A percentile compares a stretch with the other conserved stretches of the same genome.
Evolutionary conservation across 2,329 filamentous ascomycete genomes (phyloP).

Genomic region (Botrytis deweyae): DNA sequence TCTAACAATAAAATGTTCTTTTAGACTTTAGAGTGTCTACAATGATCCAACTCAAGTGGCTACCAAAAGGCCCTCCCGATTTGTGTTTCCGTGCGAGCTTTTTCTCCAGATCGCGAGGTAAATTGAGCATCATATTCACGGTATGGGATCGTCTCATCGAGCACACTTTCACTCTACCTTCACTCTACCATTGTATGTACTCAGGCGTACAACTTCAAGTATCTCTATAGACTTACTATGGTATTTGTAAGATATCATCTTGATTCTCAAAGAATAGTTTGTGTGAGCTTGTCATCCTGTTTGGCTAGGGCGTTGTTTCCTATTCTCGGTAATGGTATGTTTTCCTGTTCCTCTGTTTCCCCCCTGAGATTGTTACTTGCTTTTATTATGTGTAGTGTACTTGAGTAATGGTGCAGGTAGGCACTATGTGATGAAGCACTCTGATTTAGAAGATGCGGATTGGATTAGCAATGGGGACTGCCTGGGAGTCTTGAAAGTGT

Average conservation of each 20-base stretch:
- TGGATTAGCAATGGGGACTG: too few species aligned
- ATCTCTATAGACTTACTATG: background rate
- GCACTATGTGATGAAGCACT: background rate
- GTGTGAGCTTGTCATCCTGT: background rate
- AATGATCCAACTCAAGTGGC: background rate
- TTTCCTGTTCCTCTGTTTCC: background rate
- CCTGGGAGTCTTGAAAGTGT: too few species aligned
- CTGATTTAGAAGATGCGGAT: background rate
- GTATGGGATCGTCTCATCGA: background rate
- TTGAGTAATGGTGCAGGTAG: rapidly evolving
- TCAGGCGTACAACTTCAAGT: background rate
- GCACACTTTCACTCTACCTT: background rate
- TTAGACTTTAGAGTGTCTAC: background rate
- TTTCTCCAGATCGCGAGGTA: background rate
- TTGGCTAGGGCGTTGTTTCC: background rate
- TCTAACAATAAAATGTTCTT: background rate
- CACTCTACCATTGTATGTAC: background rate
- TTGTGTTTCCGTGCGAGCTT: background rate
- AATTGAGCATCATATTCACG: background rate
- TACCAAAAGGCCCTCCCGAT: rapidly evolving
- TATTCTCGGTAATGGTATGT: background rate
- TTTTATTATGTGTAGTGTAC: background rate
- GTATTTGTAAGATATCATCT: background rate
- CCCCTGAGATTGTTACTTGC: too few species aligned
- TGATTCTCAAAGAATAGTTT: background rate